Evolutionary conservation across 208 protist genomes (phyloP).

Genomic region (Trypanosoma rangeli): DNA sequence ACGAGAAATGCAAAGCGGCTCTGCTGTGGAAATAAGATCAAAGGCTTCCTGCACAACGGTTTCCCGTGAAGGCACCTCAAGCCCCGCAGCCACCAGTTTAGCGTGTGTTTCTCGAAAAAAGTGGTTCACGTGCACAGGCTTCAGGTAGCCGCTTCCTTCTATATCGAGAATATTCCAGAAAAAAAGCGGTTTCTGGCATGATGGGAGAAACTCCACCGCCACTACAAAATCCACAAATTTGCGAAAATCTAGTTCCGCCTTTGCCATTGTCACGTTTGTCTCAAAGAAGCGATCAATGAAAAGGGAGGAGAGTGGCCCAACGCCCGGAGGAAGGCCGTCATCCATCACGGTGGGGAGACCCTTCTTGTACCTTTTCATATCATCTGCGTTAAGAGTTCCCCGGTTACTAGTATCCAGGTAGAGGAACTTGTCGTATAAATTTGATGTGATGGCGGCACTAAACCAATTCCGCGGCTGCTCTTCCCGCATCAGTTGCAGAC

Average conservation of each 20-base stretch:
- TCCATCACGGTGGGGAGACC: constrained; percentile 82
- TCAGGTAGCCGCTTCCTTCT: constrained; percentile 61
- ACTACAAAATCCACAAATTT: constrained; percentile 94
- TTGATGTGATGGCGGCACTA: constrained; percentile 58
- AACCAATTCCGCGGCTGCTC: constrained; percentile 86
- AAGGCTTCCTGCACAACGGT: constrained; percentile 90
- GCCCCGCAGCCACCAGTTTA: constrained; percentile 63
- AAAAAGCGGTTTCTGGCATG: constrained; percentile 73
- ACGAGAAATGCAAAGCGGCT: constrained; percentile 81
- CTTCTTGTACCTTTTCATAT: constrained; percentile 85
- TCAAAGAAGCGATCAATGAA: constrained; percentile 93
- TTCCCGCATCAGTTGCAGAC: constrained; percentile 77
- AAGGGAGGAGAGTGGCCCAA: constrained; percentile 72
- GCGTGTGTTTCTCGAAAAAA: constrained; percentile 90
- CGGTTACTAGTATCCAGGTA: constrained; percentile 79
- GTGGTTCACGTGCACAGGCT: constrained; percentile 74
- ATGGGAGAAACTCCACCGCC: constrained; percentile 80
- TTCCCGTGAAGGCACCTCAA: constrained; percentile 68
- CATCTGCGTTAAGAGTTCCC: constrained; percentile 79
- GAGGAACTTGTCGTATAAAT: constrained; percentile 89
- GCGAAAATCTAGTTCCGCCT: constrained; percentile 90
- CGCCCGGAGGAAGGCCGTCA: constrained; percentile 71
- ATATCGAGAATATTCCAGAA: constrained; percentile 92
- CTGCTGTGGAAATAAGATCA: constrained; percentile 81
- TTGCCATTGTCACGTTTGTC: constrained; percentile 83